A percentile compares a stretch with the other conserved stretches of the same genome.
Evolutionary conservation across 331 rosid genomes (phyloP).

Genomic region (Erythrophleum ivorense): DNA sequence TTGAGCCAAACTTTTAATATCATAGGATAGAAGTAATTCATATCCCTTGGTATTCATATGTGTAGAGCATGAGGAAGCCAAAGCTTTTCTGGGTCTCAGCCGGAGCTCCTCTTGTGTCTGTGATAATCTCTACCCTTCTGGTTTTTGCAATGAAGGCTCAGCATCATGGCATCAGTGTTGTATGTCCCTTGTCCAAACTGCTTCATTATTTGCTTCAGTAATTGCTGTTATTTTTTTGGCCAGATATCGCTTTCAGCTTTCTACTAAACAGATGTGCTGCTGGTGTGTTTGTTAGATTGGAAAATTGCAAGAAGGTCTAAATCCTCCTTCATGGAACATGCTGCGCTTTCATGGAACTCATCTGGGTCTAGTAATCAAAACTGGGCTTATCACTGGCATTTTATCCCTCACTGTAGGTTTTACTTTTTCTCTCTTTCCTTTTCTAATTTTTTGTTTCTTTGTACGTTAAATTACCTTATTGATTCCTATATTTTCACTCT

Average conservation of each 20-base stretch:
- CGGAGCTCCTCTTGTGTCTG: conserved; percentile 86
- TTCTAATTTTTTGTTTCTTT: neutral
- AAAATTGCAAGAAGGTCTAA: conserved; percentile 70
- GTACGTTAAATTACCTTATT: neutral
- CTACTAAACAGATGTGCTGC: conserved; percentile 12
- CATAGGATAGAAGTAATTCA: neutral
- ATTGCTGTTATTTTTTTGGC: neutral
- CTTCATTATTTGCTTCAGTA: neutral
- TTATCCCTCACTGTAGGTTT: conserved; percentile 82
- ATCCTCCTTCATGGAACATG: conserved; percentile 78
- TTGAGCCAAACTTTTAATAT: neutral
- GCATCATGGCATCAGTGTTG: conserved; percentile 71
- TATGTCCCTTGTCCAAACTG: conserved; percentile 34
- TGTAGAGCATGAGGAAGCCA: conserved; percentile 70
- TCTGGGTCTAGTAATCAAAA: conserved; percentile 64
- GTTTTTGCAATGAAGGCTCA: conserved; percentile 65
- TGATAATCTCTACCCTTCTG: conserved; percentile 69
- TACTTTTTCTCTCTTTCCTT: neutral
- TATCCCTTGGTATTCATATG: neutral
- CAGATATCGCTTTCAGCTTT: conserved; percentile 5
- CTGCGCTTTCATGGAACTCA: conserved; percentile 56
- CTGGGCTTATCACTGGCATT: conserved; percentile 82
- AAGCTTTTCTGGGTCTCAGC: conserved; percentile 87
- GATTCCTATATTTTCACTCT: neutral
- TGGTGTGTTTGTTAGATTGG: conserved; percentile 70